Conservation (phyloP, 164 flowering plant genomes). For the Berberis thunbergii region DNA sequence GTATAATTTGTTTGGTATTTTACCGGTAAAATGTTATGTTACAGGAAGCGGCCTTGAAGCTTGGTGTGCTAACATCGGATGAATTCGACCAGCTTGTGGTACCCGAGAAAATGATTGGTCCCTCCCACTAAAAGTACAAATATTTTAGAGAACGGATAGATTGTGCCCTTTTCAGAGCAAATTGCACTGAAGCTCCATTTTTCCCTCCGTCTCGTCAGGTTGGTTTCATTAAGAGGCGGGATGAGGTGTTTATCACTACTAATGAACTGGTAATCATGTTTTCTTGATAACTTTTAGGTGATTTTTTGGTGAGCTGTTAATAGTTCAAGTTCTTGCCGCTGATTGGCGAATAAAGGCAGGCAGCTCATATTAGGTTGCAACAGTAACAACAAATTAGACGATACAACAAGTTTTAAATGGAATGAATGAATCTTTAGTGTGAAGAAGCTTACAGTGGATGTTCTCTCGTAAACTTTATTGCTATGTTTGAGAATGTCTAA, state of each 20-base stretch:
- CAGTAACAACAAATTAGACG: neutral
- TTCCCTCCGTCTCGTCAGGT: no score
- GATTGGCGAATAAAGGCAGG: neutral
- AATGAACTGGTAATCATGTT: neutral
- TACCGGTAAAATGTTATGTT: conserved; percentile 2
- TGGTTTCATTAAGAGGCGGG: neutral
- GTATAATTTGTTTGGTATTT: no score
- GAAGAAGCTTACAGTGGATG: no score
- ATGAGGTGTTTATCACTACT: neutral
- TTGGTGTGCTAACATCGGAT: conserved; percentile 64
- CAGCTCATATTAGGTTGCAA: neutral
- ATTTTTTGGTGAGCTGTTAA: neutral
- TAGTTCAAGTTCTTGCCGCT: neutral
- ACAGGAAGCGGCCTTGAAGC: conserved; percentile 84
- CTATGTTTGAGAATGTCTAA: no score
- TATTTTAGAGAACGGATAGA: neutral
- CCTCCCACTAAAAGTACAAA: conserved; percentile 33
- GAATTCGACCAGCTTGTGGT: conserved; percentile 87
- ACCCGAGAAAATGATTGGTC: conserved; percentile 96
- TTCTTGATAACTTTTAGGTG: neutral
- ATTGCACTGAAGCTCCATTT: no score
- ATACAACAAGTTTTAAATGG: neutral
- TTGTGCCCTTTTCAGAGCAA: neutral
- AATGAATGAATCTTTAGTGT: no score
- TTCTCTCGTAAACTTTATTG: no score